Percentiles rank a stretch among this genome's conserved stretches.
Evolutionary conservation across 192 early-diverging fungal genomes (phyloP).

Genomic region (Coemansia sp.): DNA sequence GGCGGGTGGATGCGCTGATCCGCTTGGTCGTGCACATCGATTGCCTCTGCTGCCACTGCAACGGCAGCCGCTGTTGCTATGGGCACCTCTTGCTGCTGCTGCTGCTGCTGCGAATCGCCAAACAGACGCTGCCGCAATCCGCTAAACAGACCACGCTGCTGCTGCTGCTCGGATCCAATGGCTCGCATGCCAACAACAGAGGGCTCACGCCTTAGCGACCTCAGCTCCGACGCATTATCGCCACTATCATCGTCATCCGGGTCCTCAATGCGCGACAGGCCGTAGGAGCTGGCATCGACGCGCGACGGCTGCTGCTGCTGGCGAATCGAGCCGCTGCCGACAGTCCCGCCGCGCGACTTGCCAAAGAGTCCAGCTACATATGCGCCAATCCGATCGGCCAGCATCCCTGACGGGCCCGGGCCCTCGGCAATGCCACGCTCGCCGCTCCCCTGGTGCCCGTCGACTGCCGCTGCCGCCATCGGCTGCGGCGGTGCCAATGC

Average conservation of each 20-base stretch:
- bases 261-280: constrained; percentile 24
- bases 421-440: constrained; percentile 17
- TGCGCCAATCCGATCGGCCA: constrained; percentile 32
- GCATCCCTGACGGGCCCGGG: constrained; percentile 5
- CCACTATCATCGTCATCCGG: constrained; percentile 9
- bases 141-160: constrained; percentile 3
- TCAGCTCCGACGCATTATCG: constrained; percentile 17
- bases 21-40: not conserved
- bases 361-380: constrained; percentile 17
- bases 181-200: constrained; percentile 7
- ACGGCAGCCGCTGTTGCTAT: not conserved
- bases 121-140: constrained; percentile 21
- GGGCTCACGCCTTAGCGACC: constrained; percentile 25
- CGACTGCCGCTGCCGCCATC: constrained; percentile 20
- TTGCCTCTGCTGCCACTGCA: not conserved
- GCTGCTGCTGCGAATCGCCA: constrained; percentile 7
- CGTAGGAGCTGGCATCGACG: constrained; percentile 16
- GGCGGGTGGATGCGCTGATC: constrained; percentile 1
- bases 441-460: constrained; percentile 43
- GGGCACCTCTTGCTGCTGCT: not conserved
- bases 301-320: constrained; percentile 18
- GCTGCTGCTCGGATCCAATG: not conserved
- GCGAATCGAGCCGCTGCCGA: constrained; percentile 9
- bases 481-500: constrained; percentile 2
- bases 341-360: not conserved